Evolutionary conservation across 257 asterid species (phyloP).

Genomic region (Buddleja alternifolia): DNA sequence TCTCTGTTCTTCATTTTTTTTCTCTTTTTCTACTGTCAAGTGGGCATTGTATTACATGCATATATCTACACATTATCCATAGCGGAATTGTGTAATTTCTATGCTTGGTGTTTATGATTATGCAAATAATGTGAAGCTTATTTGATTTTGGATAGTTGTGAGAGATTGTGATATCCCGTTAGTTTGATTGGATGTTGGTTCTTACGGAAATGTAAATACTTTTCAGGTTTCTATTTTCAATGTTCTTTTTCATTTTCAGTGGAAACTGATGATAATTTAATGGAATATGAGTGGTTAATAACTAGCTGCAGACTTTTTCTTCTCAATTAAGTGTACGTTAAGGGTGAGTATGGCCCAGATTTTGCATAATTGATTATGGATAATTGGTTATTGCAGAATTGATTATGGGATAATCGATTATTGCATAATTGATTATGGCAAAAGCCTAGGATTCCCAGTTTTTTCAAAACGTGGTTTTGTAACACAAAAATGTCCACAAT

Average conservation of each 20-base stretch:
- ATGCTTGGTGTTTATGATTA: neutral
- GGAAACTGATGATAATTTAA: neutral
- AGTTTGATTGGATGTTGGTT: slow-evolving; percentile 11
- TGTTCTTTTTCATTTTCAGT: too few relatives aligned
- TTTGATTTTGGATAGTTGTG: slow-evolving; percentile 3
- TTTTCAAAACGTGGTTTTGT: too few relatives aligned
- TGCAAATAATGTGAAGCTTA: slow-evolving; percentile 15
- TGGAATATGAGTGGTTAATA: neutral
- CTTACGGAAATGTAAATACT: slow-evolving; percentile 2
- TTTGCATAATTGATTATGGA: too few relatives aligned
- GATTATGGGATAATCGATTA: too few relatives aligned
- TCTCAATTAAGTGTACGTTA: neutral
- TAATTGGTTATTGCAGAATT: too few relatives aligned
- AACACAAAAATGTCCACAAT: too few relatives aligned
- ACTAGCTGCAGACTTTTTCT: neutral
- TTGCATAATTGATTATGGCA: too few relatives aligned
- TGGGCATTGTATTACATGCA: slow-evolving; percentile 12
- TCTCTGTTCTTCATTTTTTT: neutral
- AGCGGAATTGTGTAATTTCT: too few relatives aligned
- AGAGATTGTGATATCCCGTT: slow-evolving; percentile 9
- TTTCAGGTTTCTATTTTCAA: neutral
- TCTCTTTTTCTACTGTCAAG: neutral
- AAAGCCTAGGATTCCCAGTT: too few relatives aligned
- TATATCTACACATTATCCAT: neutral
- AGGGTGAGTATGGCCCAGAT: too few relatives aligned